Evolutionary conservation across 1,139 yeast species (phyloP), one percentile per base, ranked within the genome.

Genomic region (Sugiyamaella neomexicana): DNA sequence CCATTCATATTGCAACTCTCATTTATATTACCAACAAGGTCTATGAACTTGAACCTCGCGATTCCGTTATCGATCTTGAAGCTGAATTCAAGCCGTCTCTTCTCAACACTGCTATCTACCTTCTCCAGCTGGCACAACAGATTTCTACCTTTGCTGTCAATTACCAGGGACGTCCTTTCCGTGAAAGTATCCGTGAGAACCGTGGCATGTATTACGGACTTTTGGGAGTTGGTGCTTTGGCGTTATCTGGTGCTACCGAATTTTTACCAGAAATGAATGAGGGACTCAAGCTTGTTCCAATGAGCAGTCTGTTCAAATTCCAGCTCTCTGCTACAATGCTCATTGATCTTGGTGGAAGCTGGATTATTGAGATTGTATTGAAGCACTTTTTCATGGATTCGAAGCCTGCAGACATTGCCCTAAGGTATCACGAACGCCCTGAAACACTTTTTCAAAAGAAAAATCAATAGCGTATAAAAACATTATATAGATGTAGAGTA

Each of bases 161-260:
- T 75, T 93, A 93, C 72, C 97, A 89, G 75, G 99, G 99, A 50
- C 83, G 87, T 63, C 99, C 99, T 53, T 95, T 95, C 77, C 86
- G 96, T 70, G 97, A 95, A 74, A 83, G 90, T 58, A 86, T 93
- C 65, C 78, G 79, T 56, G 96, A 86, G 72, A 93, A 93, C 75
- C 89, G 85, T 75, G 98, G 98, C 61, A 93, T 93, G 99, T 93
- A 86, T 75, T 93, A 89, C 67, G 99, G 99, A 29, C 79, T 93
- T 58, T 70, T 93, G 46, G 97, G 97, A 62, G 98, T 93, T 64
- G 88, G 95, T 37, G 89, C 80, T 42, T 79, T 93, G 65, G 96
- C 98, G 1, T 73, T 93, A 59, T 81, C 95, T 15, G 96, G 99
- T 25, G 85, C 98, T 7, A 90, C 98, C 29, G 99, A 95, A 71